Evolutionary conservation across 768 basidiomycete species (phyloP).

Genomic region (Paxillus involutus): DNA sequence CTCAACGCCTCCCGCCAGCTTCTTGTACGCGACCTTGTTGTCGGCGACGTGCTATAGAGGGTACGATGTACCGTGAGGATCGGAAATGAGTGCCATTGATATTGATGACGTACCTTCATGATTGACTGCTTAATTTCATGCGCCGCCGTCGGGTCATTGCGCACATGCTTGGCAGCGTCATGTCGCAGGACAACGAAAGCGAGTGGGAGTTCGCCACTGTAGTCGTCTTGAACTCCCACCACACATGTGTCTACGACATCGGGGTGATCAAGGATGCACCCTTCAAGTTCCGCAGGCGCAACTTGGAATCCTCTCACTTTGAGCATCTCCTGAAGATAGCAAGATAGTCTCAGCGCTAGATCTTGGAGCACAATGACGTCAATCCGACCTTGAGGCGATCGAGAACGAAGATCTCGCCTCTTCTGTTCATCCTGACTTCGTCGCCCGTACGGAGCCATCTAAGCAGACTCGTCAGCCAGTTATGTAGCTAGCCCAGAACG

Average conservation of each 20-base stretch:
- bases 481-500: not conserved
- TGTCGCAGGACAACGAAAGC: slow-evolving; percentile 62
- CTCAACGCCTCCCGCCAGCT: slow-evolving; percentile 58
- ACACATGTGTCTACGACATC: slow-evolving; percentile 65
- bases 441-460: slow-evolving; percentile 74
- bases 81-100: too few species aligned
- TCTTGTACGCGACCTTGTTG: slow-evolving; percentile 60
- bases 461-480: not conserved
- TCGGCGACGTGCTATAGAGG: slow-evolving; percentile 53
- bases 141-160: slow-evolving; percentile 30
- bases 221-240: slow-evolving; percentile 72
- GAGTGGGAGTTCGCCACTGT: slow-evolving; percentile 57
- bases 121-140: slow-evolving; percentile 41
- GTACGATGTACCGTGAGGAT: not conserved
- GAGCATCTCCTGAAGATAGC: slow-evolving; percentile 48
- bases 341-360: not conserved
- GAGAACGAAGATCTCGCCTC: slow-evolving; percentile 65
- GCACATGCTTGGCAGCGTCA: slow-evolving; percentile 37
- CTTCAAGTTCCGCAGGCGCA: slow-evolving; percentile 67
- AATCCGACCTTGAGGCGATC: slow-evolving; percentile 62
- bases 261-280: slow-evolving; percentile 58
- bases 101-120: slow-evolving; percentile 45
- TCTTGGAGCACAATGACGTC: not conserved
- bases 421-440: slow-evolving; percentile 63
- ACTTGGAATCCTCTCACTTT: slow-evolving; percentile 46